Conservation (phyloP, 2,329 filamentous ascomycete genomes). For the Fusarium subtropicale region DNA sequence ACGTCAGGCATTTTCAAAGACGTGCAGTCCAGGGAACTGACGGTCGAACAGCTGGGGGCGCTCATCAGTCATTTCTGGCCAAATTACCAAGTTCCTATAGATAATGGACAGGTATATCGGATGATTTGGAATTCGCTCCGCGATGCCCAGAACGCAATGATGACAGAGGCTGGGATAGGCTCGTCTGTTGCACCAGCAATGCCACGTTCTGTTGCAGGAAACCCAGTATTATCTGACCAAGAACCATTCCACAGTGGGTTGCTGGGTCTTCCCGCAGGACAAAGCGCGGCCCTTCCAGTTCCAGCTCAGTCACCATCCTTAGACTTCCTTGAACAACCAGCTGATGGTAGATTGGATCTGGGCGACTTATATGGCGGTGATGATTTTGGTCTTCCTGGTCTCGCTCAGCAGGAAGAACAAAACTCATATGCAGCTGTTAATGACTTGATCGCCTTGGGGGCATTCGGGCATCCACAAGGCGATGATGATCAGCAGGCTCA, state of each 20-base stretch:
- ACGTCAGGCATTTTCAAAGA: neutral
- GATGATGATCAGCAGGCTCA: neutral
- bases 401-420: neutral
- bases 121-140: neutral
- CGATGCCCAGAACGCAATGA: neutral
- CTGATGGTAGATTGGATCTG: neutral
- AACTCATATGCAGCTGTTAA: neutral
- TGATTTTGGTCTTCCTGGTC: neutral
- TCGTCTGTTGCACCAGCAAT: too few species aligned
- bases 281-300: neutral
- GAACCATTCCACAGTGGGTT: neutral
- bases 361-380: neutral
- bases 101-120: neutral
- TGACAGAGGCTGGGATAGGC: neutral
- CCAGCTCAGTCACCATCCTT: neutral
- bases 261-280: neutral
- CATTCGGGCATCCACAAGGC: neutral
- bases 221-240: conserved; percentile 14
- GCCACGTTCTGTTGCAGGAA: conserved; percentile 6
- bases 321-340: neutral
- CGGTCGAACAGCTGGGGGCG: neutral
- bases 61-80: conserved; percentile 4
- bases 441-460: neutral
- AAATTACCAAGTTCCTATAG: neutral
- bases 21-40: neutral